Evolutionary conservation across 345 rosid species (phyloP).

Genomic region (Camelina sativa): DNA sequence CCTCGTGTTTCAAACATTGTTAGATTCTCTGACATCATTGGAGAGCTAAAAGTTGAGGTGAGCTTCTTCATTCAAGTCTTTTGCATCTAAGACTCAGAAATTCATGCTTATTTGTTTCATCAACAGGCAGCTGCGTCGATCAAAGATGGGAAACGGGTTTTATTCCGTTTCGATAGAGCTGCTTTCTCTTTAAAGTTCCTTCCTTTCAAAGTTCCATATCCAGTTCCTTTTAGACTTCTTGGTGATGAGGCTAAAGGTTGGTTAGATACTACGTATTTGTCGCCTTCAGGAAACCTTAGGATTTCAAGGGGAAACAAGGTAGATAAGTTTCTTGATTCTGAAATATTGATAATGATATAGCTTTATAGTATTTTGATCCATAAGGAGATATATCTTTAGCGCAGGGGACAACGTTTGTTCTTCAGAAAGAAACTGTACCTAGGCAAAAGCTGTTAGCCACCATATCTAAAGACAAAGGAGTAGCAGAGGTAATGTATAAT

Average conservation of each 20-base stretch:
- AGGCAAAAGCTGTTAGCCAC: conserved; percentile 76
- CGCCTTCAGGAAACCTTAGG: conserved; percentile 84
- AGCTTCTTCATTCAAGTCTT: not conserved
- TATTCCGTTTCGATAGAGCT: conserved; percentile 77
- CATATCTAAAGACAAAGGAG: conserved; percentile 62
- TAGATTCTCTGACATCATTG: conserved; percentile 75
- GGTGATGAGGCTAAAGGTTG: conserved; percentile 99
- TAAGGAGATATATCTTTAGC: conserved; percentile 54
- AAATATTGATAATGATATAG: too few relatives aligned
- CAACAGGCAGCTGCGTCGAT: conserved; percentile 81
- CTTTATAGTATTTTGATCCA: not conserved
- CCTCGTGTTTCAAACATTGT: conserved; percentile 93
- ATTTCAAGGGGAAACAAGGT: conserved; percentile 98
- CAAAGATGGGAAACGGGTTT: conserved; percentile 66
- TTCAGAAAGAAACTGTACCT: conserved; percentile 83
- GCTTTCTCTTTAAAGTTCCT: conserved; percentile 80
- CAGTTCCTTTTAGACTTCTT: conserved; percentile 91
- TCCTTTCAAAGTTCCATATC: conserved; percentile 94
- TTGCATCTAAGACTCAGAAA: conserved; percentile 15
- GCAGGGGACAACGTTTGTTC: conserved; percentile 98
- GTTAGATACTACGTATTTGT: conserved; percentile 85
- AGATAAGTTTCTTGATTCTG: conserved; percentile 37
- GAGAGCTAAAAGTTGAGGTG: conserved; percentile 97
- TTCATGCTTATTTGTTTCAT: not conserved
- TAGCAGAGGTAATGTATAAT: conserved; percentile 59